A percentile compares a stretch with the other conserved stretches of the same genome.
phyloP scores from a whole-genome alignment of 306 rosid species.

The Pyrus pyrifolia region DNA sequence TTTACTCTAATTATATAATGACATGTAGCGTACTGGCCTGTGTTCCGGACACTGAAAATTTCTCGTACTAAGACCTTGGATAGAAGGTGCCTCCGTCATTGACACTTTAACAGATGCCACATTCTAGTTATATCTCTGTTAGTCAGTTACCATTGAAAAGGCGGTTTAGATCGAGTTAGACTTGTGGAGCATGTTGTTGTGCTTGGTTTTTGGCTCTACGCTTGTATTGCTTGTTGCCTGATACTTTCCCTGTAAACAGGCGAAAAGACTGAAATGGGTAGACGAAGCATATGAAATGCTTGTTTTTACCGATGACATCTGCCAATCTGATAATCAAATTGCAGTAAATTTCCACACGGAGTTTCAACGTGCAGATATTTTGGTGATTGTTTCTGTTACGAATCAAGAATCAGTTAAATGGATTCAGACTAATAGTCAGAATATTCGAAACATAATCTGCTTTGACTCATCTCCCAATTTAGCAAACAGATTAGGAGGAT shows the following conservation, averaged over 20 bases:
- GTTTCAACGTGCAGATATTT: conserved; percentile 40
- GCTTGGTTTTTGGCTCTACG: not conserved
- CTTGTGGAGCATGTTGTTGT: not conserved
- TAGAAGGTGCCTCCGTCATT: not conserved
- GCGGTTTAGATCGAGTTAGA: not conserved
- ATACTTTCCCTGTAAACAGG: conserved; percentile 35
- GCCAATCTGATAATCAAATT: conserved; percentile 21
- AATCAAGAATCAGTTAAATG: conserved; percentile 43
- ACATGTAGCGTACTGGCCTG: too few species aligned
- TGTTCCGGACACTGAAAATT: too few species aligned
- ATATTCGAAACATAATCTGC: conserved; percentile 45
- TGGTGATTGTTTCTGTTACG: conserved; percentile 59
- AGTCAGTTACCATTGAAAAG: too few species aligned
- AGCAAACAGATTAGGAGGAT: conserved; percentile 62
- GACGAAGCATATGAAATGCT: conserved; percentile 67
- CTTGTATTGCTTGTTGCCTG: not conserved
- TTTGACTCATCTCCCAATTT: conserved; percentile 57
- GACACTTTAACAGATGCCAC: not conserved
- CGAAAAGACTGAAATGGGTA: conserved; percentile 73
- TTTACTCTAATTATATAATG: too few species aligned
- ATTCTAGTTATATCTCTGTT: too few species aligned
- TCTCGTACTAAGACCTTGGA: not conserved
- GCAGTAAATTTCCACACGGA: conserved; percentile 19
- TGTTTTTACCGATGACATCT: conserved; percentile 48
- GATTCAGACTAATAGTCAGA: conserved; percentile 30